A percentile compares a stretch with the other conserved stretches of the same genome.
These are phyloP conservation scores for Daldinia sp. DNA, from an alignment of 2,329 filamentous ascomycete species.

Conservation along the genomic window DNA sequence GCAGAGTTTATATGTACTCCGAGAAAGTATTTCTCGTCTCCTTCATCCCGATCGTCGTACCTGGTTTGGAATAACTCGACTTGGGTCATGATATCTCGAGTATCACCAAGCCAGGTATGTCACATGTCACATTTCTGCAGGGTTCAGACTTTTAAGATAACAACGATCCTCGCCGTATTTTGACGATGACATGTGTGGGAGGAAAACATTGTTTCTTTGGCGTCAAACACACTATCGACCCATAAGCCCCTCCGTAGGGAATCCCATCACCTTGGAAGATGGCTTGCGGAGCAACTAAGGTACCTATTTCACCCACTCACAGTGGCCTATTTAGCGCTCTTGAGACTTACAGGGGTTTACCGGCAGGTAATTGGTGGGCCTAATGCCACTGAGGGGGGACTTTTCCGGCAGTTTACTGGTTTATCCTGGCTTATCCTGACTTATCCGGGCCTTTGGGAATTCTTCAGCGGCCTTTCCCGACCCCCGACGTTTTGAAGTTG, in stretches of 20 bases:
- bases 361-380: conserved; percentile 7
- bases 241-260: background rate
- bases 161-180: background rate
- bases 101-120: background rate
- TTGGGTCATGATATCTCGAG: background rate
- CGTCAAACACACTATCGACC: background rate
- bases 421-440: no score
- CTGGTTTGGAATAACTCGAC: no score
- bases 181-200: background rate
- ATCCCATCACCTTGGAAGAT: background rate
- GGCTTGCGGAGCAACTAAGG: background rate
- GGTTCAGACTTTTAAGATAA: no score
- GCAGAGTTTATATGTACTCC: background rate
- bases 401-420: background rate
- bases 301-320: conserved; percentile 27
- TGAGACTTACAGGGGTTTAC: background rate
- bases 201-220: background rate
- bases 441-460: background rate
- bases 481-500: conserved; percentile 6
- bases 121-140: background rate
- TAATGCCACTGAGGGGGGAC: background rate
- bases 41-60: background rate
- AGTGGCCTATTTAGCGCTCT: conserved; percentile 26
- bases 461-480: conserved; percentile 16
- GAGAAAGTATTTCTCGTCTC: background rate